Base-by-base conservation (phyloP, 371 early-diverging fungal species). In the Caulochytrium protostelioides region DNA sequence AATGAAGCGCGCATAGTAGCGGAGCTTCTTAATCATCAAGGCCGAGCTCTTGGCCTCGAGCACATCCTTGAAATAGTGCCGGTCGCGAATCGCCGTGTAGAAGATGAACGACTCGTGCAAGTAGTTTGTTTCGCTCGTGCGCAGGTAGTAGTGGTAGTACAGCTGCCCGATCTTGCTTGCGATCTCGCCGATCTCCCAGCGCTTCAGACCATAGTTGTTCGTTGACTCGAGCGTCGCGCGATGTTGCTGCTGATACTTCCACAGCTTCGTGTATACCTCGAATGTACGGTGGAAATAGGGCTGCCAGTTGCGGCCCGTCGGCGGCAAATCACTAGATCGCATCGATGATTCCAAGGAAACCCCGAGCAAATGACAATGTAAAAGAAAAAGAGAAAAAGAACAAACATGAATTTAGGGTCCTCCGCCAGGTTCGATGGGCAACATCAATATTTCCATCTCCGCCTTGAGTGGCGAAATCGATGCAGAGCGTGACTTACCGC, bases 171-270 rank as follows among this genome's bases (percentile, higher is more conserved):
- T 90, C 47, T 95, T 95, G 32, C 86, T 85, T 3, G 94, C 91
- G 31, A 90, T 82, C 45, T 95, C 97, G 19, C 97, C 97, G 35
- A 95, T 84, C 50, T 92, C 92, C 78, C 83, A 86, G 8, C 97
- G 73, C 47, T 89, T 87, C 32, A 95, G 53, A 2, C 86, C 90
- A 52, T 90, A 89, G 34, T 77, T 72, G 76, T 26, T 76, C 70
- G 47, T 79, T 74, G 49, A 87, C 92, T 21, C 91, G 51, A 0
- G 83, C 55, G 10, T 72, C 50, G 28, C 86, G 78, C 45, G 14
- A n/a, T 95, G 77, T 30, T 67, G 59, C 50, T 83, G 90, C 46
- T 95, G 94, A 42, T 82, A 89, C 52, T 79, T 78, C 97, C 97
- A 95, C 2, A 94, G 64, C 69, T 77, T 83, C 24, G 91, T 84